Evolutionary conservation across 805 yeast species (phyloP), one percentile per base, ranked within the genome.

Genomic region (Candida andamanensis): DNA sequence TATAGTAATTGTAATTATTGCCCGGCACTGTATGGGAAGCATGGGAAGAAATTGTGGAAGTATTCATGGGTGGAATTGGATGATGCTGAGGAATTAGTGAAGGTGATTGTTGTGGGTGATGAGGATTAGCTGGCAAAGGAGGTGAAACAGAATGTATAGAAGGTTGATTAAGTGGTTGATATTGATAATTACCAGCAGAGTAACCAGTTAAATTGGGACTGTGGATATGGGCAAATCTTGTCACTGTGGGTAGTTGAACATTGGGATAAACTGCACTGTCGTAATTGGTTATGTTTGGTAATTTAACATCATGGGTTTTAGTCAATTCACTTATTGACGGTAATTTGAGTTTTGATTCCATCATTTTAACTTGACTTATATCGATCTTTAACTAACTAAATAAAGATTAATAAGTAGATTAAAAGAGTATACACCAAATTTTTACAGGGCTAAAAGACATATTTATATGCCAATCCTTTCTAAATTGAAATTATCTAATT

Each of bases 311-410:
- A 18, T 31, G 22, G 7, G 16, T 19, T 16, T 26, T 38, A 15
- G 58, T 52, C 26, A 54, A 42, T 32, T 54, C 58, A 26, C 35
- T 46, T 15, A 54, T 52, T 2, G 58, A 50, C 10, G 60, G 58
- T 35, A 54, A 44, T 34, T 41, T 51, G 24, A 52, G 40, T 33
- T 33, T 39, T 13, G 28, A 17, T 5, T 26, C 22, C 28, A 24
- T 28, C 23, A 19, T 28, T 13, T 18, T 19, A 16, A n/a, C n/a
- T n/a, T n/a, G n/a, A n/a, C n/a, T n/a, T n/a, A n/a, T n/a, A n/a
- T n/a, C n/a, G n/a, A n/a, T n/a, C n/a, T n/a, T n/a, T n/a, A n/a
- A n/a, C n/a, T n/a, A n/a, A n/a, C n/a, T n/a, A n/a, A n/a, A n/a
- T n/a, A n/a, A n/a, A n/a, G n/a, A n/a, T n/a, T n/a, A n/a, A n/a